Evolutionary conservation across 148 eudicot species (phyloP).

Genomic region (Chenopodium formosanum): DNA sequence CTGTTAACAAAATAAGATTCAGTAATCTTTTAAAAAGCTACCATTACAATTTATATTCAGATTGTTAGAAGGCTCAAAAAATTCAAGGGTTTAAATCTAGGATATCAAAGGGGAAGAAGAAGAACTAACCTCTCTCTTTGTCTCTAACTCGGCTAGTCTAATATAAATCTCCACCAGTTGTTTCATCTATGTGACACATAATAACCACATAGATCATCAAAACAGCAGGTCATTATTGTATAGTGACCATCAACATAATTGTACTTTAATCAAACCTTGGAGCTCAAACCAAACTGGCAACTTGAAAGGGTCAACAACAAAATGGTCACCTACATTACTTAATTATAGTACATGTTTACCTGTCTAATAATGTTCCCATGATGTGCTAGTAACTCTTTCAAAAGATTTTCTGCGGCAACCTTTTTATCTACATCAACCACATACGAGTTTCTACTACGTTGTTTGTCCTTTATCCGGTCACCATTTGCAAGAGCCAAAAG

Average conservation of each 20-base stretch:
- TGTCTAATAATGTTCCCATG: constrained; percentile 81
- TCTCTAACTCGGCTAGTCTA: constrained; percentile 93
- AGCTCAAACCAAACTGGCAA: constrained; percentile 1
- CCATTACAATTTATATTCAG: background rate
- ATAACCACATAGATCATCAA: constrained; percentile 9
- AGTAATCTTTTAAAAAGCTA: constrained; percentile 5
- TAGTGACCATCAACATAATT: background rate
- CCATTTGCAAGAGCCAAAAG: constrained; percentile 96
- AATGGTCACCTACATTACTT: background rate
- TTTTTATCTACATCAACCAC: constrained; percentile 96
- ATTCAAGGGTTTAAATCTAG: background rate
- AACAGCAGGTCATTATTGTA: background rate
- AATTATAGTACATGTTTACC: constrained; percentile 33
- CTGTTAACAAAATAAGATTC: constrained; percentile 40
- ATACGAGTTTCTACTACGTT: constrained; percentile 95
- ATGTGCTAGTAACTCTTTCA: constrained; percentile 62
- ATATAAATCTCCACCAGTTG: constrained; percentile 98
- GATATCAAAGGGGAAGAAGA: background rate
- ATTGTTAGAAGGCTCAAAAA: background rate
- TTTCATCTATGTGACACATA: constrained; percentile 56
- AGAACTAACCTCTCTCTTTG: constrained; percentile 76
- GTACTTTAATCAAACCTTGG: background rate
- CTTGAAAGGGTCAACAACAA: constrained; percentile 3
- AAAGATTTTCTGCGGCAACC: constrained; percentile 87
- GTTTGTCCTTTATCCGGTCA: constrained; percentile 94